These are phyloP conservation scores for Diddensiella caesifluorescens DNA, from an alignment of 805 yeast species.

Conservation along the genomic window DNA sequence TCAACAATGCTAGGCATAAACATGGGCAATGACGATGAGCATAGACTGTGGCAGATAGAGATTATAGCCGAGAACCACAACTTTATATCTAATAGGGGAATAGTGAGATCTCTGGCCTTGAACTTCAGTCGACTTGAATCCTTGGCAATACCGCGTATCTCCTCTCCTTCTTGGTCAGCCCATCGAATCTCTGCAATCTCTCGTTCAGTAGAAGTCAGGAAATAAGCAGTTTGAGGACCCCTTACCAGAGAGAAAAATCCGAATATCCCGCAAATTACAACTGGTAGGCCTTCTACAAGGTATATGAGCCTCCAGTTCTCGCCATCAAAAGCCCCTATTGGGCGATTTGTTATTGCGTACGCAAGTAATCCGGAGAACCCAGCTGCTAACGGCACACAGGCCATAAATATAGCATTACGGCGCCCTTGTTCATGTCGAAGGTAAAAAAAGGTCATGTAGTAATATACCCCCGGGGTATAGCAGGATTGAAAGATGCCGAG, in stretches of 20 bases:
- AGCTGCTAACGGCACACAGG: constrained; percentile 41
- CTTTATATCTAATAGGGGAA: constrained; percentile 17
- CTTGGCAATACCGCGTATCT: constrained; percentile 6
- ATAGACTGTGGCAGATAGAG: constrained; percentile 20
- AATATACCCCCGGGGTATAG: constrained; percentile 31
- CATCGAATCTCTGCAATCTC: constrained; percentile 18
- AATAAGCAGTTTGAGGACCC: constrained; percentile 43
- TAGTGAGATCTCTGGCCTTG: constrained; percentile 8
- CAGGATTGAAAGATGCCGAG: constrained; percentile 36
- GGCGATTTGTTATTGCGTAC: constrained; percentile 34
- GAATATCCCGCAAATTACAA: constrained; percentile 37
- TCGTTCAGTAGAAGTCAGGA: constrained; percentile 38
- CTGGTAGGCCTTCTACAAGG: constrained; percentile 40
- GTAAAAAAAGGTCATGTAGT: constrained; percentile 31
- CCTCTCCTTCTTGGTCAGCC: constrained; percentile 15
- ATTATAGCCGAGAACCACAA: constrained; percentile 20
- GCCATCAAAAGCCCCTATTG: constrained; percentile 32
- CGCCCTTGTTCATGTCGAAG: constrained; percentile 27
- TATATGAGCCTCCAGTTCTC: constrained; percentile 43
- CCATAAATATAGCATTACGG: constrained; percentile 28
- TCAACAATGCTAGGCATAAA: constrained; percentile 43
- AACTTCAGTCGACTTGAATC: constrained; percentile 4
- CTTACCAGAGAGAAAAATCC: constrained; percentile 31
- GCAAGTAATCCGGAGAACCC: constrained; percentile 55
- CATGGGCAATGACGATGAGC: constrained; percentile 38